phyloP scores from a whole-genome alignment of 345 rosid genomes.

The Raphanus raphanistrum region DNA sequence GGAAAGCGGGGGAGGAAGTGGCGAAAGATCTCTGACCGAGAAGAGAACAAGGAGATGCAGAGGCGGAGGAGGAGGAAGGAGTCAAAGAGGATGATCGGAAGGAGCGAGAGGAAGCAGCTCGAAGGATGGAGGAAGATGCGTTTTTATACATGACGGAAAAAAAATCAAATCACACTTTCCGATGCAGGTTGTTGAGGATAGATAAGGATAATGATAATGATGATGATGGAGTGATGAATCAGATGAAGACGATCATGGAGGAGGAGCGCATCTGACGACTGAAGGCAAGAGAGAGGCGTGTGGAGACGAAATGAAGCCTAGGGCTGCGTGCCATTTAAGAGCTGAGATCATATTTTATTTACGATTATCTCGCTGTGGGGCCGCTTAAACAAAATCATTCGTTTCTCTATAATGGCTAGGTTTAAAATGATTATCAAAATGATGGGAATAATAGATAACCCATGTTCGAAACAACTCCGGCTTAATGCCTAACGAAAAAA shows the following conservation, averaged over 20 bases:
- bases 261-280: background rate
- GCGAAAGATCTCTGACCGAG: slow-evolving; percentile 51
- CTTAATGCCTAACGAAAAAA: no score
- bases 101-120: slow-evolving; percentile 64
- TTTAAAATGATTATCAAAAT: no score
- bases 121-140: slow-evolving; percentile 50
- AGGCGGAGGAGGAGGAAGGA: background rate
- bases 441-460: no score
- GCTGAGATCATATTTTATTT: background rate
- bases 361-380: background rate
- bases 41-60: slow-evolving; percentile 13
- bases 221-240: slow-evolving; percentile 5
- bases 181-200: slow-evolving; percentile 4
- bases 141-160: slow-evolving; percentile 67
- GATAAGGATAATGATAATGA: slow-evolving; percentile 16
- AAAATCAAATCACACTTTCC: slow-evolving; percentile 27
- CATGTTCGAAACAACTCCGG: no score
- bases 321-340: slow-evolving; percentile 28
- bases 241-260: slow-evolving; percentile 32
- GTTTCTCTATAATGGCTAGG: no score
- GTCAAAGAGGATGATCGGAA: slow-evolving; percentile 29
- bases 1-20: slow-evolving; percentile 33
- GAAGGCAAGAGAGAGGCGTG: slow-evolving; percentile 33
- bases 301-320: slow-evolving; percentile 34
- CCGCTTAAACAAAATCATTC: background rate